Base-by-base conservation (phyloP, 2,329 filamentous ascomycete species). In the Exophiala phaeomuriformis region DNA sequence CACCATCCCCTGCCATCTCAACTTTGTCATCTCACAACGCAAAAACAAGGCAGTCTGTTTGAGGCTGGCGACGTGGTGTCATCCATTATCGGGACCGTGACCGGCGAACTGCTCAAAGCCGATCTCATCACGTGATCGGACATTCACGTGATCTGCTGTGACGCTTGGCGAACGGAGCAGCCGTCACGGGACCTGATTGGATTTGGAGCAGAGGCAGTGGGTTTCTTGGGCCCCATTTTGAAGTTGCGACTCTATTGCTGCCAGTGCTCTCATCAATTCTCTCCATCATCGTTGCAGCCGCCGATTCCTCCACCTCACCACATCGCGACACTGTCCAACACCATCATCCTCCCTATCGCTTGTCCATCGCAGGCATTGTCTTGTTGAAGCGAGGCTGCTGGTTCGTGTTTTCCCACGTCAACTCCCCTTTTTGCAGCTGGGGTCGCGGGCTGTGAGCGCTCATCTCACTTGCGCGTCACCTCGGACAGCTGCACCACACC, bases 201-300 rank as follows among this genome's bases (percentile, higher is more conserved):
- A 6, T 5, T 5, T 27, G n/a, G 12, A 6, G n/a, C 19, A 12
- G 6, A 35, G 33, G 10, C 33, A 35, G 33, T 35, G 33, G 33
- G 33, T 5, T 41, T 41, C 28, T 41, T 27, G 27, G 39, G 12
- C 12, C 19, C 19, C 39, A 12, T 6, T 12, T 41, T 41, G 39
- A 41, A 41, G 39, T 41, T 41, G 39, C 39, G 39, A 41, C 39
- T 41, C 39, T 27, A 41, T 41, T 41, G 39, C 39, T 41, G 12
- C 12, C n/a, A n/a, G n/a, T n/a, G 39, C 39, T 41, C 39, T 41
- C 39, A 41, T 52, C 35, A 47, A 52, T 52, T 47, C 51, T 52
- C 52, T 51, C 57, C 39, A 41, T 41, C 39, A 55, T 55, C 46
- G 51, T 51, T 49, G 51, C 57, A 47, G 53, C 55, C 54, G 45